Evolutionary conservation across 2,329 filamentous ascomycete genomes (phyloP).

Genomic region (Apiospora hydei): DNA sequence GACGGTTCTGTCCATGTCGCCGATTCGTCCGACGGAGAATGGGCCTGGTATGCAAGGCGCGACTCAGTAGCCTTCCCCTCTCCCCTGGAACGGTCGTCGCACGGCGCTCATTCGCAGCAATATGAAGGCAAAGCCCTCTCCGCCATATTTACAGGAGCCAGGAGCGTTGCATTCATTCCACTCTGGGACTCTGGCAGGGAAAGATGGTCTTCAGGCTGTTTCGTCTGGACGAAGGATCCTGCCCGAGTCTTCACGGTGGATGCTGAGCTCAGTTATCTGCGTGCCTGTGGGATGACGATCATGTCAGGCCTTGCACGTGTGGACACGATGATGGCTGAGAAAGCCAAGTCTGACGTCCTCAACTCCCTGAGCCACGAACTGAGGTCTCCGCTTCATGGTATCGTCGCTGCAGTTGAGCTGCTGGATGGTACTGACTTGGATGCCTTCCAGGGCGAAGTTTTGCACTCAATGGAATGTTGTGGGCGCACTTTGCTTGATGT

Average conservation of each 20-base stretch:
- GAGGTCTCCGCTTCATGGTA: conserved; percentile 66
- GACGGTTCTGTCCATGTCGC: conserved; percentile 45
- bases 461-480: conserved; percentile 58
- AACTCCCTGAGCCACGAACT: conserved; percentile 68
- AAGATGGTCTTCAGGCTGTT: conserved; percentile 57
- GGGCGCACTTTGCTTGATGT: conserved; percentile 60
- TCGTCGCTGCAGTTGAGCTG: conserved; percentile 61
- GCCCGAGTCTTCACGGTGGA: conserved; percentile 53
- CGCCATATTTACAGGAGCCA: conserved; percentile 49
- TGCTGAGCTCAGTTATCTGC: conserved; percentile 59
- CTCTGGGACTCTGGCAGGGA: conserved; percentile 55
- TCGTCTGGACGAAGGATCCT: conserved; percentile 55
- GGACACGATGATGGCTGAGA: conserved; percentile 46
- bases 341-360: conserved; percentile 64
- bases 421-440: conserved; percentile 59
- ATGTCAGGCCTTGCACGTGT: conserved; percentile 63
- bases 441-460: conserved; percentile 53
- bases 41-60: conserved; percentile 19
- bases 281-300: conserved; percentile 60
- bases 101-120: conserved; percentile 25
- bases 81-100: conserved; percentile 5
- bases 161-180: conserved; percentile 56
- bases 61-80: conserved; percentile 20
- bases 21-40: conserved; percentile 33
- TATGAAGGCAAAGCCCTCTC: conserved; percentile 43